phyloP scores from a whole-genome alignment of 2,329 filamentous ascomycete genomes.

The Xenoacremonium recifei region DNA sequence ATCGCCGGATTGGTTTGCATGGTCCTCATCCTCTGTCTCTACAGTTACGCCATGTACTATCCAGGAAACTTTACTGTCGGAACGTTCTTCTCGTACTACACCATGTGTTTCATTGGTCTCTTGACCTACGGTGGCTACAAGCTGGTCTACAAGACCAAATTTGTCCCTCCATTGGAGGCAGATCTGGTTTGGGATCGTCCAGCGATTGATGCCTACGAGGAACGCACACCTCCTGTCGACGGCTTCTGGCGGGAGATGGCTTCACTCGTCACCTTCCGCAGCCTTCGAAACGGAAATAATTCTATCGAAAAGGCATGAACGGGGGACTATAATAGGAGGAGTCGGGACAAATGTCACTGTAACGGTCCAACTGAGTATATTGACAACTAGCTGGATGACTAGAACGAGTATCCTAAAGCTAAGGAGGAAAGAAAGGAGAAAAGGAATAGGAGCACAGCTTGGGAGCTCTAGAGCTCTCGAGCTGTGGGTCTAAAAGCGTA shows the following conservation, averaged over 20 bases:
- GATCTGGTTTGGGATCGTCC: conserved; percentile 56
- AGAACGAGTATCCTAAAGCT: no score
- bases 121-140: conserved; percentile 56
- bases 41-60: conserved; percentile 51
- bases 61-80: conserved; percentile 47
- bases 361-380: no score
- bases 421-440: no score
- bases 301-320: no score
- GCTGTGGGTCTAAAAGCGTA: no score
- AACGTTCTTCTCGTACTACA: conserved; percentile 48
- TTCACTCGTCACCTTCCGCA: conserved; percentile 12
- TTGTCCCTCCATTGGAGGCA: conserved; percentile 46
- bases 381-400: no score
- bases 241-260: conserved; percentile 33
- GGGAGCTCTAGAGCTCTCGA: no score
- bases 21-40: conserved; percentile 36
- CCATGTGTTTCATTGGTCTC: conserved; percentile 46
- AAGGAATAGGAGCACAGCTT: no score
- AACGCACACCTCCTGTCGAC: conserved; percentile 37
- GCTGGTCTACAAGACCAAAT: conserved; percentile 52
- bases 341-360: no score
- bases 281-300: no score
- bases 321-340: no score
- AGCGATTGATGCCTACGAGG: conserved; percentile 51
- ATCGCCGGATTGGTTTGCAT: no score